Percentiles rank a stretch among this genome's conserved stretches.
These are phyloP conservation scores for Talaromyces sp. DNA, from an alignment of 2,329 filamentous ascomycete species.

Conservation along the genomic window DNA sequence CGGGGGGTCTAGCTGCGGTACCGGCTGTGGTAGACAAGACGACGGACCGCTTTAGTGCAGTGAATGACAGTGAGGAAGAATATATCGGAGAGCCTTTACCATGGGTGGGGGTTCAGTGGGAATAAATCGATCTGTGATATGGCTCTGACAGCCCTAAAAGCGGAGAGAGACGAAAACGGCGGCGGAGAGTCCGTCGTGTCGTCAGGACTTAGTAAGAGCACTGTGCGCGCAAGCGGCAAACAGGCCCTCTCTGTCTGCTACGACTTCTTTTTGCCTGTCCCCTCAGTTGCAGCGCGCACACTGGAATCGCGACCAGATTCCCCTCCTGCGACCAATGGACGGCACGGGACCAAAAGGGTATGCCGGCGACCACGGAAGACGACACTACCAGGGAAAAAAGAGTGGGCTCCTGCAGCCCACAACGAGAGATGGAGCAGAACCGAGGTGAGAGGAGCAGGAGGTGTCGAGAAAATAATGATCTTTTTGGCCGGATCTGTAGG, in stretches of 20 bases:
- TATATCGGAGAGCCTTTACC: conserved; percentile 14
- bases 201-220: conserved; percentile 21
- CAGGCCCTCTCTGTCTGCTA: conserved; percentile 10
- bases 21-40: background rate
- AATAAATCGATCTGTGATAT: conserved; percentile 10
- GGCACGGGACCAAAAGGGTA: background rate
- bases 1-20: background rate
- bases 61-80: conserved; percentile 12
- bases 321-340: background rate
- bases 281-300: background rate
- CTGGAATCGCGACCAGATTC: background rate
- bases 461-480: background rate
- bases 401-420: background rate
- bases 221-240: conserved; percentile 25
- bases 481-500: conserved; percentile 3
- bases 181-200: conserved; percentile 21
- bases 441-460: background rate
- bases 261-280: conserved; percentile 22
- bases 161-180: conserved; percentile 24
- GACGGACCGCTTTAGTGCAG: conserved; percentile 14
- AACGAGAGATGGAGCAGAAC: background rate
- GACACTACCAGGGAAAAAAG: background rate
- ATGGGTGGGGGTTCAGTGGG: conserved; percentile 16
- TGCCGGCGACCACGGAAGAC: background rate
- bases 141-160: conserved; percentile 16